These are phyloP conservation scores for Caulochytrium protostelioides DNA, from an alignment of 371 early-diverging fungal genomes.

Conservation along the genomic window DNA sequence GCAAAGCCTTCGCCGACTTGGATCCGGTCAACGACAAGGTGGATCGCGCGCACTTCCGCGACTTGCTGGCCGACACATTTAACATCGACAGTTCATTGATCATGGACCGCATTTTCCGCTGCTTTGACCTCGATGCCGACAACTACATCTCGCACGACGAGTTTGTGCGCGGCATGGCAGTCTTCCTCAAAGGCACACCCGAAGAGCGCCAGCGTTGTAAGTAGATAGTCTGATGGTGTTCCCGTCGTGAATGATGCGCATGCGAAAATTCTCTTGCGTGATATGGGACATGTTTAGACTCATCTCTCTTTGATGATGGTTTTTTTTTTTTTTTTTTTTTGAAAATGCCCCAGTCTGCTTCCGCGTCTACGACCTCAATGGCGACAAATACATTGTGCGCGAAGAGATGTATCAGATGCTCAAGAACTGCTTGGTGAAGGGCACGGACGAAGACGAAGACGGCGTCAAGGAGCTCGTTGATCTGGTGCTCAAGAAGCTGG, in stretches of 20 bases:
- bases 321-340: not conserved
- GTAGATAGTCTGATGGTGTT: no score
- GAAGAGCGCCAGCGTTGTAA: constrained; percentile 23
- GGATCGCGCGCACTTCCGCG: constrained; percentile 25
- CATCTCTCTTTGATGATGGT: not conserved
- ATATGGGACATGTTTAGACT: no score
- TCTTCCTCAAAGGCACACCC: constrained; percentile 21
- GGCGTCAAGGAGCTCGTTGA: constrained; percentile 36
- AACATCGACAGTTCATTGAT: constrained; percentile 29
- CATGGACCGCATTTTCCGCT: constrained; percentile 26
- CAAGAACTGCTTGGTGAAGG: constrained; percentile 25
- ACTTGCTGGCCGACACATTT: constrained; percentile 27
- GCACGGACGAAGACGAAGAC: constrained; percentile 27
- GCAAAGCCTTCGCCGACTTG: constrained; percentile 7
- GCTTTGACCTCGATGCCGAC: constrained; percentile 31
- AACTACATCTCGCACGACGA: constrained; percentile 27
- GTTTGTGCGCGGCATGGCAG: constrained; percentile 21
- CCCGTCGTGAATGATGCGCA: no score
- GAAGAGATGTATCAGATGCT: constrained; percentile 39
- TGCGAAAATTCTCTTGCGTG: no score
- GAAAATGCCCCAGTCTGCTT: constrained; percentile 19
- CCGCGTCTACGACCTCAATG: constrained; percentile 32
- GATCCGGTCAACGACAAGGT: constrained; percentile 17
- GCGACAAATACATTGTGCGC: constrained; percentile 31
- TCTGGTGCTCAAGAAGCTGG: constrained; percentile 27